These are phyloP conservation scores for Psilocybe azurescens DNA, from an alignment of 768 basidiomycete genomes.

Conservation along the genomic window DNA sequence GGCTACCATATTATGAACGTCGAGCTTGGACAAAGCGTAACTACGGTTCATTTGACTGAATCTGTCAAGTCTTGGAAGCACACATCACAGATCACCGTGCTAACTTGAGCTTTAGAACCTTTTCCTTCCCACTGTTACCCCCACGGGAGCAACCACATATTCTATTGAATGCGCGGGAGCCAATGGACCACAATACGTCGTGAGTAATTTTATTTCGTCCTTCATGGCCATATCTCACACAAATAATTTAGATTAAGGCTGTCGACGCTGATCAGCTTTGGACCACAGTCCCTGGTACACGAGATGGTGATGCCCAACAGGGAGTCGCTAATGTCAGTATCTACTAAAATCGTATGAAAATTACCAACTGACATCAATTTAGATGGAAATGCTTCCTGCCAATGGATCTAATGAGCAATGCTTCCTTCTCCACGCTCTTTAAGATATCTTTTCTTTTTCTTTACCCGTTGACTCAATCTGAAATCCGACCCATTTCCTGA, in stretches of 20 bases:
- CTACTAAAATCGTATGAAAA: too few relatives aligned
- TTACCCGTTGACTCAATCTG: too few relatives aligned
- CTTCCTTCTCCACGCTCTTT: constrained; percentile 12
- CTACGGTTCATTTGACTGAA: constrained; percentile 8
- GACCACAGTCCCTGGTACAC: constrained; percentile 14
- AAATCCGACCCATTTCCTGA: too few relatives aligned
- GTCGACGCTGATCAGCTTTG: constrained; percentile 14
- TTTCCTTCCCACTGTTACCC: background rate
- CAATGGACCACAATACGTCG: constrained; percentile 1
- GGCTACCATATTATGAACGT: constrained; percentile 12
- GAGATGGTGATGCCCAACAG: constrained; percentile 6
- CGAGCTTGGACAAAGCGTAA: constrained; percentile 5
- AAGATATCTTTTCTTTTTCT: background rate
- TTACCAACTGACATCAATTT: too few relatives aligned
- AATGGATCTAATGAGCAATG: constrained; percentile 14
- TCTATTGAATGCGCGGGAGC: constrained; percentile 13
- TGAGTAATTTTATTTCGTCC: background rate
- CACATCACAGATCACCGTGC: too few relatives aligned
- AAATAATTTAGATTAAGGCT: constrained; percentile 9
- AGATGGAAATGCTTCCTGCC: constrained; percentile 16
- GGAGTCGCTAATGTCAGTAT: constrained; percentile 11
- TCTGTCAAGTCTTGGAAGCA: constrained; percentile 1
- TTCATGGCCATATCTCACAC: background rate
- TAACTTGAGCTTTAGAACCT: background rate
- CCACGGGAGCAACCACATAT: constrained; percentile 3